Evolutionary conservation across 495 filamentous ascomycete genomes (phyloP).

Genomic region (Penicillium robsamsonii): DNA sequence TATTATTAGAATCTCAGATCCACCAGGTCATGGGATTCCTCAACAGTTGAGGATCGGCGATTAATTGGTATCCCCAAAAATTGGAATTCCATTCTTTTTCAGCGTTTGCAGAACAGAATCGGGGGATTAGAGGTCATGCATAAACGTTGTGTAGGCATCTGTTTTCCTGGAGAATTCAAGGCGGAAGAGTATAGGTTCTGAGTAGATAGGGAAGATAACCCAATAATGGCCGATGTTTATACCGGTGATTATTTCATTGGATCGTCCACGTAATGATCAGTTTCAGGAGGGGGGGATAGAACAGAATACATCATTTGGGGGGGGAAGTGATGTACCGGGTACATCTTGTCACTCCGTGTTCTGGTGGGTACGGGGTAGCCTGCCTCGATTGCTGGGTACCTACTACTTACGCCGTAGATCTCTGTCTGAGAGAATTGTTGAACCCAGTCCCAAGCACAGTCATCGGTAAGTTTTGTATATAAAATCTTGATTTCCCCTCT

Average conservation of each 20-base stretch:
- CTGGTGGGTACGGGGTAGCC: conserved; percentile 29
- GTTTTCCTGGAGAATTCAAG: not conserved
- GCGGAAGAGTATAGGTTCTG: not conserved
- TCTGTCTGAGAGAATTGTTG: conserved; percentile 8
- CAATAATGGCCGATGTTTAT: conserved; percentile 8
- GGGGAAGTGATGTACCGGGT: conserved; percentile 18
- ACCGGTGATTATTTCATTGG: conserved; percentile 10
- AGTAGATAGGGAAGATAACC: conserved; percentile 7
- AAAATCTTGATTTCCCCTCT: not conserved
- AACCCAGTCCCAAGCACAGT: not conserved
- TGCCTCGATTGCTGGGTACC: conserved; percentile 12
- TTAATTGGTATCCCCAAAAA: not conserved
- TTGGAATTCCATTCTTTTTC: not conserved
- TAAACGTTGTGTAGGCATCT: not conserved
- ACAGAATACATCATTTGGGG: not conserved
- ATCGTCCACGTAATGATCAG: conserved; percentile 6
- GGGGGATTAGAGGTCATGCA: conserved; percentile 1
- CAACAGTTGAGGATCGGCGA: conserved; percentile 10
- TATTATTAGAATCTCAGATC: conserved; percentile 1
- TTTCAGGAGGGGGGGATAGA: conserved; percentile 5
- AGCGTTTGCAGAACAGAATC: not conserved
- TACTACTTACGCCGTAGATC: conserved; percentile 17
- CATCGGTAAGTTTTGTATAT: not conserved
- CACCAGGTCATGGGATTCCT: conserved; percentile 8
- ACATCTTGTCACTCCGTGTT: conserved; percentile 17